Conservation (phyloP, 2,329 filamentous ascomycete species). For the Aspergillus spinulosporus region DNA sequence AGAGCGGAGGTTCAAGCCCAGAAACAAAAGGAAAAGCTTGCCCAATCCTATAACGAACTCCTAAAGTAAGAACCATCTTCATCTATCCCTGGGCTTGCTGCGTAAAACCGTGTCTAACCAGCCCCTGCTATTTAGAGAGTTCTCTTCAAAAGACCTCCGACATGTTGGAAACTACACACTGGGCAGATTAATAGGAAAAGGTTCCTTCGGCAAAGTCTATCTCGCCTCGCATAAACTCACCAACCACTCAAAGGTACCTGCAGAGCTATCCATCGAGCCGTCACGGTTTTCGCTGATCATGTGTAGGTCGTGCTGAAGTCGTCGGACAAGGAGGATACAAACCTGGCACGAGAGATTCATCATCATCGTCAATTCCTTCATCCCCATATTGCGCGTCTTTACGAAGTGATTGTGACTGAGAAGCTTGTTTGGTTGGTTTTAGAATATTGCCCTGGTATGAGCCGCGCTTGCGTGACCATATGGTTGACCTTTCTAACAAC, state of each 20-base stretch:
- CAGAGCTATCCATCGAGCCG: neutral
- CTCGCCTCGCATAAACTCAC: conserved; percentile 94
- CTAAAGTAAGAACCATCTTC: conserved; percentile 68
- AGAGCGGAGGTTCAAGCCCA: conserved; percentile 58
- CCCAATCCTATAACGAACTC: conserved; percentile 93
- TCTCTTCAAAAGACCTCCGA: conserved; percentile 84
- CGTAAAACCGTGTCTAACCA: conserved; percentile 3
- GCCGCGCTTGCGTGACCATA: conserved; percentile 1
- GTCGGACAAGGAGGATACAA: conserved; percentile 91
- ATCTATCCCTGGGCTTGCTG: neutral
- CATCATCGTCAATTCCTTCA: conserved; percentile 98
- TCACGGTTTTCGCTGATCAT: neutral
- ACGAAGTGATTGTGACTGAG: conserved; percentile 98
- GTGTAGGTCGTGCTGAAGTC: conserved; percentile 93
- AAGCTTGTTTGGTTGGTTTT: conserved; percentile 91
- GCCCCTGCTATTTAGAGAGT: conserved; percentile 65
- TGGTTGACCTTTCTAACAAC: conserved; percentile 17
- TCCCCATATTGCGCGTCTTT: conserved; percentile 92
- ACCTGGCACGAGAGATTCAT: conserved; percentile 95
- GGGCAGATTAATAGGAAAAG: conserved; percentile 90
- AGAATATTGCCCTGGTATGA: conserved; percentile 86
- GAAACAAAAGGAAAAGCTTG: conserved; percentile 71
- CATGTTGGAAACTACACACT: conserved; percentile 94
- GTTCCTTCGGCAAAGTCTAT: conserved; percentile 98
- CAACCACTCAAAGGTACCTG: conserved; percentile 85